Evolutionary conservation across 2,329 filamentous ascomycete species (phyloP), one percentile per base, ranked within the genome.

Genomic region (Clonostachys byssicola): DNA sequence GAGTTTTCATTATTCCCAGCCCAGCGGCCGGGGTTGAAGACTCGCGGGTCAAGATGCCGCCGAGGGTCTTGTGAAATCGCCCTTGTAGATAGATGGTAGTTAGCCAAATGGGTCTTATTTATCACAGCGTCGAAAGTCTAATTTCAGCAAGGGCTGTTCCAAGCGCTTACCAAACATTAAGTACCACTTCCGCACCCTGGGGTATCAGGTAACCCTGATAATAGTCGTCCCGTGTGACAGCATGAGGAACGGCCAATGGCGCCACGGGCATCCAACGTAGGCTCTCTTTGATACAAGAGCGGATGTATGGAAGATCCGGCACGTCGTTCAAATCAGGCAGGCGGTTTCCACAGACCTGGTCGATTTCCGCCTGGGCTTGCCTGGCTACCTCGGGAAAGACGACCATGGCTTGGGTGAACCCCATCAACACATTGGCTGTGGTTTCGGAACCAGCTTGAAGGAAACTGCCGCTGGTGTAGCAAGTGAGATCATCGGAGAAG

Each of bases 331-430:
- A 62, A n/a, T 55, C 61, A 0, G 73, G 73, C 6, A 71, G 43
- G 2, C 72, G 60, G 40, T 68, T 55, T 5, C 72, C 71, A 43
- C 73, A 61, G 10, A 73, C 61, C 1, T 58, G 52, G 48, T 74
- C 71, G 20, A 76, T 58, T 40, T 69, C 63, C 1, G 48, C 53
- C 41, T 66, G 66, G 0, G 61, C 67, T 43, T 53, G 56, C 54
- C 55, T 68, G 49, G 72, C 70, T 1, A 72, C 67, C n/a, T 61
- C 63, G 10, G 58, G 58, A 34, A 65, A 64, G 2, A 70, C 57
- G 5, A 62, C 53, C 70, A 76, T 75, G 13, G 74, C 75, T 38
- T 72, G 64, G 5, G 73, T 57, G 51, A 75, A 75, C 6, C 57
- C 63, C 16, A 63, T 54, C 5, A 76, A 41, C 7, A 42, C 40